These are phyloP conservation scores for Candida ulmi DNA, from an alignment of 805 yeast species.

Conservation along the genomic window DNA sequence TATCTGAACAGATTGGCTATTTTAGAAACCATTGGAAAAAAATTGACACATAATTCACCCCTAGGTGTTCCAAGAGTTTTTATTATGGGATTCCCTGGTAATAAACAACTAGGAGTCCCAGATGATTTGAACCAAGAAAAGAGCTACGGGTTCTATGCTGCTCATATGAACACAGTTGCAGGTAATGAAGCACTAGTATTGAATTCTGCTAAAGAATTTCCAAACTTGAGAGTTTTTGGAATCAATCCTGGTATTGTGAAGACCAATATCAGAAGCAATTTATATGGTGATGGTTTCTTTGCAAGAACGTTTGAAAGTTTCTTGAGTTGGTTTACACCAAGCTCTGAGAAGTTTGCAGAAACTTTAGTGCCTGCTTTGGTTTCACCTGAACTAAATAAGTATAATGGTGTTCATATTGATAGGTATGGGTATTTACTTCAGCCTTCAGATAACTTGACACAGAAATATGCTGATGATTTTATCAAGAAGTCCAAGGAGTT, in stretches of 20 bases:
- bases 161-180: constrained; percentile 38
- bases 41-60: constrained; percentile 11
- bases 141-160: constrained; percentile 21
- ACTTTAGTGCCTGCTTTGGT: constrained; percentile 26
- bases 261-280: constrained; percentile 30
- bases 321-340: constrained; percentile 26
- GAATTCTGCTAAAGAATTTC: constrained; percentile 15
- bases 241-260: constrained; percentile 35
- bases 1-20: constrained; percentile 31
- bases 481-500: constrained; percentile 22
- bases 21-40: constrained; percentile 22
- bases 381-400: constrained; percentile 23
- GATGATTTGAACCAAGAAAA: constrained; percentile 31
- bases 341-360: constrained; percentile 30
- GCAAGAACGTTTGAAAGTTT: constrained; percentile 23
- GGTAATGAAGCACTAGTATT: constrained; percentile 34
- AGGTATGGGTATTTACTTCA: constrained; percentile 24
- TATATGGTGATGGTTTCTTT: constrained; percentile 25
- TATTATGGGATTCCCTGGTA: constrained; percentile 36
- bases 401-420: constrained; percentile 27
- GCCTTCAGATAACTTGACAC: constrained; percentile 25
- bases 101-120: constrained; percentile 25
- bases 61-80: constrained; percentile 27
- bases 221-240: constrained; percentile 27
- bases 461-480: constrained; percentile 23